phyloP scores from a whole-genome alignment of 306 rosid species.

The Mimosa pudica region DNA sequence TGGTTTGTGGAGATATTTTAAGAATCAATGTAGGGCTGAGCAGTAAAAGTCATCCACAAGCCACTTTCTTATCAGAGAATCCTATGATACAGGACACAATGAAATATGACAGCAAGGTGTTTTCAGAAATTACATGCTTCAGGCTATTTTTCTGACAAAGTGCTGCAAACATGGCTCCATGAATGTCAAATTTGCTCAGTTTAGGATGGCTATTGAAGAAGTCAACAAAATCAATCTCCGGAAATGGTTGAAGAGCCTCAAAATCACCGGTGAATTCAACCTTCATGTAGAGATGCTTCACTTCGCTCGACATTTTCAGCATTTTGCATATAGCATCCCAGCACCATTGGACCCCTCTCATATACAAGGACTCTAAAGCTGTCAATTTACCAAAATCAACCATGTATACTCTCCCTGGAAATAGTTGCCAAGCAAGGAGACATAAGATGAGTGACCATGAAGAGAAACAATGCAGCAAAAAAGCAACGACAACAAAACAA shows the following conservation, averaged over 20 bases:
- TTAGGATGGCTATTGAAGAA: constrained; percentile 87
- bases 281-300: constrained; percentile 91
- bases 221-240: constrained; percentile 91
- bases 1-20: neutral
- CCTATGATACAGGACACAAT: neutral
- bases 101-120: constrained; percentile 5
- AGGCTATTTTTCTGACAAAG: constrained; percentile 94
- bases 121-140: constrained; percentile 57
- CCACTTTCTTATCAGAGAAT: neutral
- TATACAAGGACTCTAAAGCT: constrained; percentile 72
- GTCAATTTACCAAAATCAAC: constrained; percentile 78
- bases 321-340: constrained; percentile 91
- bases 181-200: constrained; percentile 74
- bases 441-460: neutral
- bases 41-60: neutral
- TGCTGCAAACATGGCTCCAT: constrained; percentile 99
- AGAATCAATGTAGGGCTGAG: neutral
- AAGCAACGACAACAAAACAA: constrained; percentile 10
- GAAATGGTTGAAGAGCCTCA: constrained; percentile 86
- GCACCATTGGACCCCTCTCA: constrained; percentile 93
- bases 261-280: constrained; percentile 92
- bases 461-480: neutral
- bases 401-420: constrained; percentile 85
- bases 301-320: constrained; percentile 80
- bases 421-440: constrained; percentile 22